Evolutionary conservation across 768 basidiomycete genomes (phyloP).

Genomic region (Xerocomellus amylosporus): DNA sequence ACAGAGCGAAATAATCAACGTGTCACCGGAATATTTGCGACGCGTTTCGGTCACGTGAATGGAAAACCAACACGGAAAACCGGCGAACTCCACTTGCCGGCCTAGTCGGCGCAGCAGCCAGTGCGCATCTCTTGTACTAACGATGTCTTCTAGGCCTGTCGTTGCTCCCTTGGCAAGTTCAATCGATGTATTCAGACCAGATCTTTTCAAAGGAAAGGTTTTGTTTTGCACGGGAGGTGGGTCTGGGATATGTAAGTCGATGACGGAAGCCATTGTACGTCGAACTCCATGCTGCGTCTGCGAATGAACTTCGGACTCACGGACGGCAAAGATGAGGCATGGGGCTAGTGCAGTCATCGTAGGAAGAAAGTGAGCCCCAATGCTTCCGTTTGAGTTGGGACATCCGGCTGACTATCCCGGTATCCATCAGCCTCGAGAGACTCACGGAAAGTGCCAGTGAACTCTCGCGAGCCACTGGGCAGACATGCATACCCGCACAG

Average conservation of each 20-base stretch:
- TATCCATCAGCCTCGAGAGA: slow-evolving; percentile 67
- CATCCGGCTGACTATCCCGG: slow-evolving; percentile 1
- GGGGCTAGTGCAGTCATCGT: slow-evolving; percentile 81
- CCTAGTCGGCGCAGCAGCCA: too few species aligned
- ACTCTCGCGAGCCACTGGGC: slow-evolving; percentile 67
- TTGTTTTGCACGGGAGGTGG: slow-evolving; percentile 90
- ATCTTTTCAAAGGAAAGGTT: slow-evolving; percentile 89
- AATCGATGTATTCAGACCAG: slow-evolving; percentile 63
- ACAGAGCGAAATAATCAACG: neutral
- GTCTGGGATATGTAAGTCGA: slow-evolving; percentile 87
- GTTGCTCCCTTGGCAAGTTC: slow-evolving; percentile 52
- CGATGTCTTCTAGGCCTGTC: slow-evolving; percentile 40
- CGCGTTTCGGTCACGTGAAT: slow-evolving; percentile 22
- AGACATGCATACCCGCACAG: slow-evolving; percentile 64
- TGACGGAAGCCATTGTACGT: slow-evolving; percentile 80
- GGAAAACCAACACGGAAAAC: slow-evolving; percentile 14
- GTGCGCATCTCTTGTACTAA: neutral
- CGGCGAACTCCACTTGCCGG: neutral
- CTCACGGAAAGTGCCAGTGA: slow-evolving; percentile 67
- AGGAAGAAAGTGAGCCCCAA: slow-evolving; percentile 70
- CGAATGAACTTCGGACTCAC: slow-evolving; percentile 7
- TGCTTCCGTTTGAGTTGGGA: neutral
- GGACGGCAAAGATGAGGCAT: slow-evolving; percentile 62
- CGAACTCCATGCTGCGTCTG: neutral
- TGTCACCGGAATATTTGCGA: neutral